Conservation (phyloP, 2,329 filamentous ascomycete genomes). For the Stagonosporopsis cucurbitacearum region DNA sequence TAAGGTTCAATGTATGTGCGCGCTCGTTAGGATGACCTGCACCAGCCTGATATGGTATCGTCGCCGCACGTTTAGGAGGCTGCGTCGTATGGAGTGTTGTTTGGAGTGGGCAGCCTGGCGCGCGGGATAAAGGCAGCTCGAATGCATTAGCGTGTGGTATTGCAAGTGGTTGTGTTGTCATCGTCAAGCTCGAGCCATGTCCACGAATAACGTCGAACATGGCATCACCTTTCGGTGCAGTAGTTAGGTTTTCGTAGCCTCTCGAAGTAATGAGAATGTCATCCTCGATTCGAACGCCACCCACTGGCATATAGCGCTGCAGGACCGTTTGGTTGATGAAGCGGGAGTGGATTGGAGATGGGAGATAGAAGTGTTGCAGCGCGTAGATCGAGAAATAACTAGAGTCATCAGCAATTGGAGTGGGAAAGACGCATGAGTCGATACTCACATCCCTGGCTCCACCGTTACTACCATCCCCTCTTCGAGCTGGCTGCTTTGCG, state of each 20-base stretch:
- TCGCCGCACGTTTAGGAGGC: constrained; percentile 31
- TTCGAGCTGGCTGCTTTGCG: constrained; percentile 50
- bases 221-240: constrained; percentile 71
- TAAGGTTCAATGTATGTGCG: constrained; percentile 28
- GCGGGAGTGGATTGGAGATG: constrained; percentile 72
- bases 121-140: constrained; percentile 26
- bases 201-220: constrained; percentile 63
- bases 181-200: background rate
- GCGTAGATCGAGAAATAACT: constrained; percentile 94
- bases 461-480: constrained; percentile 64
- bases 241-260: constrained; percentile 76
- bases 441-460: constrained; percentile 58
- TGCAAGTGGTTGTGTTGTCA: background rate
- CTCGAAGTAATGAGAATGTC: constrained; percentile 74
- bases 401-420: constrained; percentile 44
- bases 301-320: constrained; percentile 81
- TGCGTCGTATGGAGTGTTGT: constrained; percentile 19
- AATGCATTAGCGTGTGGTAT: background rate
- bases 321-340: constrained; percentile 79
- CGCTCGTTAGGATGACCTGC: background rate
- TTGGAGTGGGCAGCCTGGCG: constrained; percentile 35
- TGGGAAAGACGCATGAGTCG: background rate
- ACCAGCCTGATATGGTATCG: constrained; percentile 28
- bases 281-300: constrained; percentile 75
- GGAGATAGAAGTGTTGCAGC: constrained; percentile 75